A percentile compares a stretch with the other conserved stretches of the same genome.
These are phyloP conservation scores for Ophiostoma pallidulum DNA, from an alignment of 2,329 filamentous ascomycete genomes.

Conservation along the genomic window DNA sequence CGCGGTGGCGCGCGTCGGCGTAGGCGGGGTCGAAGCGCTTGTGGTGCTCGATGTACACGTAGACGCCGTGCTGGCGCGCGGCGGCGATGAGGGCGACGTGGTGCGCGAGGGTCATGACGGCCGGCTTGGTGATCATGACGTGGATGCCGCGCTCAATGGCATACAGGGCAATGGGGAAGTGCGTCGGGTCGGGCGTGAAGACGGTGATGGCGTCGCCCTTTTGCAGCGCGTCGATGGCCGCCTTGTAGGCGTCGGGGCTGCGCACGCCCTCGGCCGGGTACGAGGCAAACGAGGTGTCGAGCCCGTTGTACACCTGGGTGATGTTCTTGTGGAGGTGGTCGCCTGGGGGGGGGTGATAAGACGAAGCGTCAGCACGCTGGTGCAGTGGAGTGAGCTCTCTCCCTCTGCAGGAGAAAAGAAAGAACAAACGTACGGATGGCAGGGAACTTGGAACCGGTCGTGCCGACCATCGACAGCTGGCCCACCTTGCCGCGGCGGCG, in stretches of 20 bases:
- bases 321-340: conserved; percentile 85
- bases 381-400: neutral
- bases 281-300: conserved; percentile 79
- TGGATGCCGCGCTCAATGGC: conserved; percentile 82
- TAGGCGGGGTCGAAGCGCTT: conserved; percentile 94
- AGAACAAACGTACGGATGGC: conserved; percentile 60
- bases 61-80: conserved; percentile 65
- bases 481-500: conserved; percentile 80
- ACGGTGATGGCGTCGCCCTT: conserved; percentile 87
- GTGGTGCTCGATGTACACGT: conserved; percentile 92
- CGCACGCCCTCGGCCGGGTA: conserved; percentile 64
- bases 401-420: conserved; percentile 13
- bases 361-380: too few species aligned
- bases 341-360: conserved; percentile 45
- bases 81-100: conserved; percentile 68
- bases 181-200: conserved; percentile 89
- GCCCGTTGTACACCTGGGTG: conserved; percentile 72
- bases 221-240: conserved; percentile 72
- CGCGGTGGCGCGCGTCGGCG: conserved; percentile 72
- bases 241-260: conserved; percentile 78
- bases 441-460: conserved; percentile 80
- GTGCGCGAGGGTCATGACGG: conserved; percentile 72
- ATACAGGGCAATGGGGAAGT: conserved; percentile 86
- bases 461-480: conserved; percentile 80
- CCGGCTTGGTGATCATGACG: conserved; percentile 89